A percentile compares a stretch with the other conserved stretches of the same genome.
Conservation (phyloP, 1,284 basidiomycete species). For the Leccinum pachyderme region DNA sequence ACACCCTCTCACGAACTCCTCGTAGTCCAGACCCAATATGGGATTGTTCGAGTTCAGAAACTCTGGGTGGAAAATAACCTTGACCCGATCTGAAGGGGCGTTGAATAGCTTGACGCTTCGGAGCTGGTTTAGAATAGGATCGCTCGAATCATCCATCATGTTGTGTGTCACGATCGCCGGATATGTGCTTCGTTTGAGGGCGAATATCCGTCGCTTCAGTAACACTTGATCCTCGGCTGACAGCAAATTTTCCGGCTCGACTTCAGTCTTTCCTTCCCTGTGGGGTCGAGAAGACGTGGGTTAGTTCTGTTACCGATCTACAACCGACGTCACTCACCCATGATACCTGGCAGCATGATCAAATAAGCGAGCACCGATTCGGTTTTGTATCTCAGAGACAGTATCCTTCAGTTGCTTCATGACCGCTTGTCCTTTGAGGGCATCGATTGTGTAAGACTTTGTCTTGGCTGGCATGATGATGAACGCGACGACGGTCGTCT, state of each 20-base stretch:
- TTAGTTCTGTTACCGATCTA: not conserved
- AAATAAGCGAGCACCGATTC: slow-evolving; percentile 88
- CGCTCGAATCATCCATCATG: slow-evolving; percentile 90
- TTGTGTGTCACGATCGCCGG: slow-evolving; percentile 97
- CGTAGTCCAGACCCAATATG: slow-evolving; percentile 95
- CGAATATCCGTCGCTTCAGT: slow-evolving; percentile 94
- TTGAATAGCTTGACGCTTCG: slow-evolving; percentile 94
- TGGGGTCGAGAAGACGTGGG: slow-evolving; percentile 1
- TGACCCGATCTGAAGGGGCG: slow-evolving; percentile 78
- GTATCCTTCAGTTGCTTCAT: slow-evolving; percentile 96
- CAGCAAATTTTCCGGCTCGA: slow-evolving; percentile 75
- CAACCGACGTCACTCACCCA: slow-evolving; percentile 51
- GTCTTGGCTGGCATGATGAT: slow-evolving; percentile 98
- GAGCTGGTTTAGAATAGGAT: slow-evolving; percentile 95
- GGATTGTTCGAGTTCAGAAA: slow-evolving; percentile 98
- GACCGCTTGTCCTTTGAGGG: slow-evolving; percentile 97
- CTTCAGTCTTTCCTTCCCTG: slow-evolving; percentile 75
- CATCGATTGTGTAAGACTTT: slow-evolving; percentile 96
- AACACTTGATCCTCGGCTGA: slow-evolving; percentile 94
- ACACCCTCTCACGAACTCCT: slow-evolving; percentile 97
- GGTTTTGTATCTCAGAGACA: slow-evolving; percentile 90
- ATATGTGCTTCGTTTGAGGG: slow-evolving; percentile 89
- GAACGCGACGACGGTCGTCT: slow-evolving; percentile 91
- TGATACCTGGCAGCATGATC: slow-evolving; percentile 92
- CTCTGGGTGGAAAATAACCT: slow-evolving; percentile 98